These are phyloP conservation scores for Pholiota adiposa DNA, from an alignment of 1,284 basidiomycete species.

Conservation along the genomic window DNA sequence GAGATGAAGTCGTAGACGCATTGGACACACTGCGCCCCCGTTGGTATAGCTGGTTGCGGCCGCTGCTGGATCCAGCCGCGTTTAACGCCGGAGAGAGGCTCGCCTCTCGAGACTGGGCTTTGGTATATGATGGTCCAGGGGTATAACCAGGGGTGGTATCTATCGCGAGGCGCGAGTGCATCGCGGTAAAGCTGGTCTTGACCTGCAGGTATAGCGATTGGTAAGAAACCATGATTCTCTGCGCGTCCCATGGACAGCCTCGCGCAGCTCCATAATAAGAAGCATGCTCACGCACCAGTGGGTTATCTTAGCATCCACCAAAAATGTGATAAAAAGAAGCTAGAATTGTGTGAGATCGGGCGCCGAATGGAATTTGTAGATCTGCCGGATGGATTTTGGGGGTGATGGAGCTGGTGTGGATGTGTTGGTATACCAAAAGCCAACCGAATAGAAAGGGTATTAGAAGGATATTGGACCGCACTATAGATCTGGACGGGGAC, in stretches of 20 bases:
- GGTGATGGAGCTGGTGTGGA: not conserved
- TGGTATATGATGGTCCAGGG: conserved; percentile 38
- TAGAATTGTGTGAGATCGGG: not conserved
- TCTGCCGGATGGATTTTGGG: not conserved
- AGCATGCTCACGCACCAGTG: conserved; percentile 6
- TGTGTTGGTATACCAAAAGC: conserved; percentile 1
- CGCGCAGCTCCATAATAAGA: not conserved
- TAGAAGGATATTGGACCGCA: conserved; percentile 4
- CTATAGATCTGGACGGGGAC: conserved; percentile 4
- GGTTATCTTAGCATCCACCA: conserved; percentile 9
- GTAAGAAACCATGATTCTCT: not conserved
- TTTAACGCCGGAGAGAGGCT: conserved; percentile 34
- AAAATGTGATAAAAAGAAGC: not conserved
- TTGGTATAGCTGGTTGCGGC: conserved; percentile 15
- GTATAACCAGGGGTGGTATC: conserved; percentile 45
- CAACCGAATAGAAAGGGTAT: conserved; percentile 2
- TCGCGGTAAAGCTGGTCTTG: conserved; percentile 12
- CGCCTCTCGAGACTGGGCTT: conserved; percentile 28
- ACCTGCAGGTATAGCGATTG: conserved; percentile 5
- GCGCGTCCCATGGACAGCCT: not conserved
- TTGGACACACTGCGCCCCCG: conserved; percentile 54
- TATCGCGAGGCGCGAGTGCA: conserved; percentile 46
- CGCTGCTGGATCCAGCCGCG: conserved; percentile 27
- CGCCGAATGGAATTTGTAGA: not conserved
- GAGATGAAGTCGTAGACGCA: conserved; percentile 57